Conservation (phyloP, 2,329 filamentous ascomycete species). For the Aspergillus hiratsukae region DNA sequence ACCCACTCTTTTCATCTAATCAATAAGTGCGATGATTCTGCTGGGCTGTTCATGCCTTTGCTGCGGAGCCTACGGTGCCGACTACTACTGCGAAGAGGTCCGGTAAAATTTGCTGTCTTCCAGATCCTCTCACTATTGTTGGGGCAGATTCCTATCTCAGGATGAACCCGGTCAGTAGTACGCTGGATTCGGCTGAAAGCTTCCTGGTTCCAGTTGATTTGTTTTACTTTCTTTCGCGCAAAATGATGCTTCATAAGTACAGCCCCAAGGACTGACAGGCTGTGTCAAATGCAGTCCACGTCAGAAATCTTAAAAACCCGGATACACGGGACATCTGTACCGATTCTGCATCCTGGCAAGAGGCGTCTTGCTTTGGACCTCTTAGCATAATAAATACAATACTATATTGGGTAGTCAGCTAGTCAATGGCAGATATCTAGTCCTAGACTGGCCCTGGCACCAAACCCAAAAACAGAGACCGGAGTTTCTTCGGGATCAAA, state of each 20-base stretch:
- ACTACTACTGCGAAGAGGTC: background rate
- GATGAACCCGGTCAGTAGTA: background rate
- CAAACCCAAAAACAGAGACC: background rate
- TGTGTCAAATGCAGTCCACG: too few species aligned
- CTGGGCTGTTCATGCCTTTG: background rate
- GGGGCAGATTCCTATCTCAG: background rate
- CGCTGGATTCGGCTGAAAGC: too few species aligned
- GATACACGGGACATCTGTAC: too few species aligned
- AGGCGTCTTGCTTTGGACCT: too few species aligned
- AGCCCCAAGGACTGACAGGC: background rate
- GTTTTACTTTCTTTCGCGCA: background rate
- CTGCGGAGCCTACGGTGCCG: background rate
- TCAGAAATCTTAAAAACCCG: too few species aligned
- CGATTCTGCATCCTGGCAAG: too few species aligned
- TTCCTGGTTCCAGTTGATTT: too few species aligned
- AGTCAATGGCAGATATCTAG: background rate
- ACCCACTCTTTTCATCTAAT: constrained; percentile 23
- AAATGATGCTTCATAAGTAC: background rate
- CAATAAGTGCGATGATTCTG: constrained; percentile 11
- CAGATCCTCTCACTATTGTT: background rate
- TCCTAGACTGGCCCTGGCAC: background rate
- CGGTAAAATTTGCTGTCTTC: background rate
- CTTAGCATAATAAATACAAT: too few species aligned
- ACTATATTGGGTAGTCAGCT: background rate
- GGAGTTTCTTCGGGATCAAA: background rate